Conservation (phyloP, 345 rosid species). For the Microcos paniculata region DNA sequence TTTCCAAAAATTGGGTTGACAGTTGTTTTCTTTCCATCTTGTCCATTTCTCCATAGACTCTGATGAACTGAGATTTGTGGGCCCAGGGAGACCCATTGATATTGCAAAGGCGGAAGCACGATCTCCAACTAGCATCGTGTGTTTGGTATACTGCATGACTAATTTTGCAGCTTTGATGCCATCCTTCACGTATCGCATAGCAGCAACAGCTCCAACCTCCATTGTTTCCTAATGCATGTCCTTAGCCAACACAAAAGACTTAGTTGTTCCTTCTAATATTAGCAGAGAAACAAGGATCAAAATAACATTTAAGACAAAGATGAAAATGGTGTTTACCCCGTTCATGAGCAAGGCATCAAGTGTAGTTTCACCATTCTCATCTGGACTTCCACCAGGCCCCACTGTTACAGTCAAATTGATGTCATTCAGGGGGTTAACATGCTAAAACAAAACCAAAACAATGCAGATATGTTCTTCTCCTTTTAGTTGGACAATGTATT, state of each 20-base stretch:
- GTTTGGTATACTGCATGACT: conserved; percentile 78
- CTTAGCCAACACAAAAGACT: conserved; percentile 39
- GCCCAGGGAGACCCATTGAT: conserved; percentile 94
- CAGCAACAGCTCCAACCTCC: conserved; percentile 99
- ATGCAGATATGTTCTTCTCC: background rate
- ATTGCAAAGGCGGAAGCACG: conserved; percentile 83
- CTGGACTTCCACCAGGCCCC: conserved; percentile 98
- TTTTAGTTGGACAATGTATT: background rate
- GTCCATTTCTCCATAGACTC: conserved; percentile 82
- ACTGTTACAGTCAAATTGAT: conserved; percentile 41
- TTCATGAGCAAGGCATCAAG: conserved; percentile 92
- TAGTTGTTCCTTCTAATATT: conserved; percentile 14
- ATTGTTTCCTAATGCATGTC: conserved; percentile 70
- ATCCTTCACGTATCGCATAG: conserved; percentile 90
- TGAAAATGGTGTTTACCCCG: conserved; percentile 53
- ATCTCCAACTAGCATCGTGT: conserved; percentile 85
- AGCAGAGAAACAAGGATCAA: conserved; percentile 5
- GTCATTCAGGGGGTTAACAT: conserved; percentile 1
- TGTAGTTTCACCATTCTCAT: conserved; percentile 93
- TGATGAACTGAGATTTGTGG: conserved; percentile 70
- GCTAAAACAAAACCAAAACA: conserved; percentile 13
- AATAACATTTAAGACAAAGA: background rate
- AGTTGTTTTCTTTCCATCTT: conserved; percentile 62
- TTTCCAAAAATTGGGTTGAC: conserved; percentile 90
- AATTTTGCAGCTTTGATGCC: conserved; percentile 86